Percentiles rank a stretch among this genome's conserved stretches.
phyloP scores from a whole-genome alignment of 208 protist species.

The Crithidia sp. region DNA sequence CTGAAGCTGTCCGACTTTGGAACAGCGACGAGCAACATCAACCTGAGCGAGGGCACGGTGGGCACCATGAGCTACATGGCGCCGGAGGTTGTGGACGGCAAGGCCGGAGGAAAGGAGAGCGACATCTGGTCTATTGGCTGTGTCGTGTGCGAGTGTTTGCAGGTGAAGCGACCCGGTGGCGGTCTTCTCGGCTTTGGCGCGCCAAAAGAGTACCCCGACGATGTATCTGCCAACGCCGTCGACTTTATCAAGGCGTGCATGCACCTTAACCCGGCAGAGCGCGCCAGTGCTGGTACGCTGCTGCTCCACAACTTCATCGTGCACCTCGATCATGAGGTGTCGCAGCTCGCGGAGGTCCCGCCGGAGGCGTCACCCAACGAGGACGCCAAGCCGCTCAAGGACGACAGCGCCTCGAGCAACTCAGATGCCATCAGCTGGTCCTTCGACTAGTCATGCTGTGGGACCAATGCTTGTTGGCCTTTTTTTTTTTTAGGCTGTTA shows the following conservation, averaged over 20 bases:
- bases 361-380: conserved; percentile 37
- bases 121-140: conserved; percentile 78
- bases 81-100: conserved; percentile 58
- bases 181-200: conserved; percentile 57
- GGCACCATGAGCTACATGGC: conserved; percentile 76
- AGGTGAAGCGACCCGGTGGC: conserved; percentile 42
- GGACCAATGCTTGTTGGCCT: background rate
- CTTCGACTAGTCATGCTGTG: conserved; percentile 24
- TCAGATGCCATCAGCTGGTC: conserved; percentile 56
- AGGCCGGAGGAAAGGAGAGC: conserved; percentile 57
- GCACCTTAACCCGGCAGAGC: conserved; percentile 54
- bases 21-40: conserved; percentile 60
- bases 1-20: conserved; percentile 86
- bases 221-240: conserved; percentile 43
- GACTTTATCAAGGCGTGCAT: conserved; percentile 75
- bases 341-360: conserved; percentile 46
- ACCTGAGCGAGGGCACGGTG: conserved; percentile 48
- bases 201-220: conserved; percentile 49
- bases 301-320: conserved; percentile 77
- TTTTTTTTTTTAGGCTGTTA: conserved; percentile 12
- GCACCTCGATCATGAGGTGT: conserved; percentile 62
- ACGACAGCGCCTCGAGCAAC: conserved; percentile 18
- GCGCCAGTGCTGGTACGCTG: conserved; percentile 55
- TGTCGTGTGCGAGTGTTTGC: conserved; percentile 62
- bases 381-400: conserved; percentile 21